Conservation (phyloP, 2,329 filamentous ascomycete species). For the Ascochyta lentis region DNA sequence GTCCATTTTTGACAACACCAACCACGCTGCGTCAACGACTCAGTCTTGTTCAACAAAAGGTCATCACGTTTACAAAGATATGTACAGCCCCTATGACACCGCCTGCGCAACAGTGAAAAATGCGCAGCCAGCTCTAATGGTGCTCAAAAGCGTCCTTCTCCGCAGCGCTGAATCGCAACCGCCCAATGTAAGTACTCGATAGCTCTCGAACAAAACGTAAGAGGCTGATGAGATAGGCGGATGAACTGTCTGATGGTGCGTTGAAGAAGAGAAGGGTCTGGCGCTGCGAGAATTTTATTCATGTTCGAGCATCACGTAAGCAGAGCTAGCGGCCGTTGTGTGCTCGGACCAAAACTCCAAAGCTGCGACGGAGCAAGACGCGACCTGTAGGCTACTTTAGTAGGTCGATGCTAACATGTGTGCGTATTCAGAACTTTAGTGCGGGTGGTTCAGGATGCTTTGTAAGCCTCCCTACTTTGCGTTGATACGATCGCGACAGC, state of each 20-base stretch:
- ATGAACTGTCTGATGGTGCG: slow-evolving; percentile 52
- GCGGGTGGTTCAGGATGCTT: too few relatives aligned
- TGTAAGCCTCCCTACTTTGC: too few relatives aligned
- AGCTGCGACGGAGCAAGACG: not conserved
- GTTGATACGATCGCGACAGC: too few relatives aligned
- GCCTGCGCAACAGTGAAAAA: slow-evolving; percentile 71
- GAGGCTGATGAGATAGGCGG: slow-evolving; percentile 46
- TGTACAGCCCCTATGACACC: slow-evolving; percentile 87
- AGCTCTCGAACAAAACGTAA: slow-evolving; percentile 48
- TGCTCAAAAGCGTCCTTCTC: slow-evolving; percentile 61
- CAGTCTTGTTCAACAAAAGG: not conserved
- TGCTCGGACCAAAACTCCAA: slow-evolving; percentile 2
- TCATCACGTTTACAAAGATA: slow-evolving; percentile 33
- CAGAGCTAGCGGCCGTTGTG: slow-evolving; percentile 8
- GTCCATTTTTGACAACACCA: not conserved
- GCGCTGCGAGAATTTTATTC: slow-evolving; percentile 31
- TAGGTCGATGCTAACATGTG: not conserved
- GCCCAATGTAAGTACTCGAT: slow-evolving; percentile 42
- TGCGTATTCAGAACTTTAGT: not conserved
- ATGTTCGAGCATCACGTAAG: slow-evolving; percentile 1
- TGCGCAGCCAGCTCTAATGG: slow-evolving; percentile 78
- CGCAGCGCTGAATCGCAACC: slow-evolving; percentile 67
- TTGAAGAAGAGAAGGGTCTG: slow-evolving; percentile 26
- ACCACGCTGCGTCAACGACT: not conserved
- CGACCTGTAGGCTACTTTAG: not conserved